Evolutionary conservation across 2,329 filamentous ascomycete genomes (phyloP).

Genomic region (Cladosporium colombiae): DNA sequence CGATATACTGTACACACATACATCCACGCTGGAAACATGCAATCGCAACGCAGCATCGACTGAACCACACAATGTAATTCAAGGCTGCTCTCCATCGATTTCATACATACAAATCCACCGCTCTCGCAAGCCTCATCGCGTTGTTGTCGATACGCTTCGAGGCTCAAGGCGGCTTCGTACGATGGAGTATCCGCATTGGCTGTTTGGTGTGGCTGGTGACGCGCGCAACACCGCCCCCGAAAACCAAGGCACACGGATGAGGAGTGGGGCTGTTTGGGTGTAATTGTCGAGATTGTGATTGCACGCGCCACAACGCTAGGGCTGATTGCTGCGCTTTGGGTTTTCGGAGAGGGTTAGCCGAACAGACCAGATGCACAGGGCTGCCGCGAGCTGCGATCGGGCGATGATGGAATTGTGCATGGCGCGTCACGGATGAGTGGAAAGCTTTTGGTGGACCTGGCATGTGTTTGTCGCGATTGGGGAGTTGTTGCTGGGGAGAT

Average conservation of each 20-base stretch:
- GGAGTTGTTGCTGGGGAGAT: neutral
- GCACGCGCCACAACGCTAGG: neutral
- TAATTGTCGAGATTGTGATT: constrained; percentile 5
- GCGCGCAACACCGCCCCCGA: neutral
- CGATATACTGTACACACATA: no score
- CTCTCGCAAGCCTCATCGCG: no score
- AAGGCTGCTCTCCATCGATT: no score
- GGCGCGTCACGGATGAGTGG: neutral
- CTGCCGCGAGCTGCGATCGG: neutral
- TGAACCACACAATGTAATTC: no score
- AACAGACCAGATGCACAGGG: neutral
- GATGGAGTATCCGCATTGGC: neutral
- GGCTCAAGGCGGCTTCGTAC: no score
- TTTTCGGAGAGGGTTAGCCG: neutral
- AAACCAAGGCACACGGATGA: neutral
- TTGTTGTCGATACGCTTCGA: no score
- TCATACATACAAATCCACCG: neutral
- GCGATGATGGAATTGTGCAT: constrained; percentile 9
- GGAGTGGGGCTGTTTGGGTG: neutral
- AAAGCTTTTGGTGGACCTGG: no score
- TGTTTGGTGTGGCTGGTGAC: neutral
- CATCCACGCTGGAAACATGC: no score
- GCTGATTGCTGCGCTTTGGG: neutral
- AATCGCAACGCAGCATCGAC: no score
- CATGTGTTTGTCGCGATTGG: neutral